phyloP scores from a whole-genome alignment of 495 filamentous ascomycete genomes.

The Annulohypoxylon stygium region DNA sequence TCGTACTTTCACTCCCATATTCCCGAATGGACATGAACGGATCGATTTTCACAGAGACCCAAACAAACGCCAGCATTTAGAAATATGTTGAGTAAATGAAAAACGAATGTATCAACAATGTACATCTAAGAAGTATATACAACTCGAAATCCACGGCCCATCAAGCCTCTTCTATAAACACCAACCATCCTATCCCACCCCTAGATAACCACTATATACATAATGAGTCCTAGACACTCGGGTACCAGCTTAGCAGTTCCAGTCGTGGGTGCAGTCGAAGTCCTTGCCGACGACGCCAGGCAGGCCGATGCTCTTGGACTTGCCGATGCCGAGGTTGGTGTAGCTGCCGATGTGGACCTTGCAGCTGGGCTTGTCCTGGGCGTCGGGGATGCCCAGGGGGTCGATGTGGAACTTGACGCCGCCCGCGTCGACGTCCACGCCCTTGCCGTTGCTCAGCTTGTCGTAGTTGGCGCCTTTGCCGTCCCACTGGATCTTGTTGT shows the following conservation, averaged over 20 bases:
- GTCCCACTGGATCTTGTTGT: background rate
- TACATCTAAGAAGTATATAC: too few species aligned
- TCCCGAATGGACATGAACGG: too few species aligned
- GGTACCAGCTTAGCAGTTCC: background rate
- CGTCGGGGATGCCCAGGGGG: background rate
- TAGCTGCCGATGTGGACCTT: constrained; percentile 8
- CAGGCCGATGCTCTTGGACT: background rate
- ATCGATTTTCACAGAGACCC: too few species aligned
- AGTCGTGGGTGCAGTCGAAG: constrained; percentile 3
- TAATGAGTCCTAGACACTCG: too few species aligned
- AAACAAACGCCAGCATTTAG: too few species aligned
- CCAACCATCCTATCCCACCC: too few species aligned
- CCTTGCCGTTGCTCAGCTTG: constrained; percentile 5
- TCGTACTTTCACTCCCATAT: too few species aligned
- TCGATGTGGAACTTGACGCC: constrained; percentile 17
- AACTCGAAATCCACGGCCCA: too few species aligned
- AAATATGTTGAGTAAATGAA: too few species aligned
- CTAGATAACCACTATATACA: too few species aligned
- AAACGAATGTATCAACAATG: too few species aligned
- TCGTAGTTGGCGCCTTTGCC: constrained; percentile 11
- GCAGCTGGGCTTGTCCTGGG: background rate
- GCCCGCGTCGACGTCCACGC: background rate
- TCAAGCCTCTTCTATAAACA: too few species aligned
- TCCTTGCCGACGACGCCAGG: constrained; percentile 1
- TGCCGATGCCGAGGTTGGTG: constrained; percentile 1